Conservation (phyloP, 2,329 filamentous ascomycete species). For the Ceratocystis eucalypticola region DNA sequence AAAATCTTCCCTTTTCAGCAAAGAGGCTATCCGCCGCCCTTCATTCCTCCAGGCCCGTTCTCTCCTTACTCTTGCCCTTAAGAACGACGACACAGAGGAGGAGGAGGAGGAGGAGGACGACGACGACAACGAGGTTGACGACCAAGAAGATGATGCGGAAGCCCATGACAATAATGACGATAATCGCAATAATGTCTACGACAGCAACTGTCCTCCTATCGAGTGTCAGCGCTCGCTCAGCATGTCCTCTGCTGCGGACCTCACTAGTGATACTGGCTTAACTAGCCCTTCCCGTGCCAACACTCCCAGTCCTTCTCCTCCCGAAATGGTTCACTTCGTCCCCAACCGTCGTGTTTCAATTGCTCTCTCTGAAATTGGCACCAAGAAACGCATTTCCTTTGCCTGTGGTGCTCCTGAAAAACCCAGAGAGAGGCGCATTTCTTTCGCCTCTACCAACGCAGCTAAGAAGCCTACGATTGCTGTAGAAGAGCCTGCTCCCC, state of each 20-base stretch:
- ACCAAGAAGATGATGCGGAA: constrained; percentile 38
- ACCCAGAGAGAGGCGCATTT: constrained; percentile 6
- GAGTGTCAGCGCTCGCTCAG: constrained; percentile 32
- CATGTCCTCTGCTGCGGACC: constrained; percentile 68
- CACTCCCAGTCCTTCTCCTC: constrained; percentile 76
- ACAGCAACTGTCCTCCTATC: constrained; percentile 46
- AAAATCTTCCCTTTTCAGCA: constrained; percentile 21
- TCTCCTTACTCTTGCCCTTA: constrained; percentile 73
- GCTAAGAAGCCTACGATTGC: constrained; percentile 8
- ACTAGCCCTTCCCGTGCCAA: constrained; percentile 80
- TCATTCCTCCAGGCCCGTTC: constrained; percentile 34
- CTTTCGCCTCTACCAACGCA: background rate
- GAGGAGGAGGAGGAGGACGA: constrained; percentile 46
- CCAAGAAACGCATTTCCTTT: constrained; percentile 20
- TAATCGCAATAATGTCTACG: constrained; percentile 47
- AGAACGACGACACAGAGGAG: constrained; percentile 44
- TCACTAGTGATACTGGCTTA: constrained; percentile 87
- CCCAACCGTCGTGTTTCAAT: constrained; percentile 21
- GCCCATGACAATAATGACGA: constrained; percentile 34
- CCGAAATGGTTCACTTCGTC: constrained; percentile 36
- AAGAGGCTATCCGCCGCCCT: constrained; percentile 22
- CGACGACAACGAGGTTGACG: constrained; percentile 42
- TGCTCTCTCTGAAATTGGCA: constrained; percentile 13
- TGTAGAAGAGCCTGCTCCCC: constrained; percentile 24
- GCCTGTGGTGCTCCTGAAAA: constrained; percentile 15